Conservation (phyloP, 805 yeast species). For the Saccharomyces kudriavzevii region DNA sequence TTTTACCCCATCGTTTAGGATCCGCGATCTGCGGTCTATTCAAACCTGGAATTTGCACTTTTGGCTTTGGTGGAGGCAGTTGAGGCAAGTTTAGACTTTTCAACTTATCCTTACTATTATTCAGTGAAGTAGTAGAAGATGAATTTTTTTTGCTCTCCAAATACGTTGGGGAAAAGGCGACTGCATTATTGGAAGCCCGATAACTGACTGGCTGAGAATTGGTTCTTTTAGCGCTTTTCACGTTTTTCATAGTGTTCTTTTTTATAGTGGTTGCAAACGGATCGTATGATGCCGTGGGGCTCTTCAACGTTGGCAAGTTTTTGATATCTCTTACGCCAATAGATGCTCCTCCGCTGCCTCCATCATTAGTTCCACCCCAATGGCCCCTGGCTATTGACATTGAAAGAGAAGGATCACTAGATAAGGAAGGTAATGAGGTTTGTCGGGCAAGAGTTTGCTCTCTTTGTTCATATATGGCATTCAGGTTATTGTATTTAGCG, state of each 20-base stretch:
- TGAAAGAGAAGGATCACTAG: constrained; percentile 13
- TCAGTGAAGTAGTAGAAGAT: constrained; percentile 14
- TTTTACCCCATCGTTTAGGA: constrained; percentile 32
- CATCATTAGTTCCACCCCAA: constrained; percentile 23
- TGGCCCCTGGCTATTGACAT: constrained; percentile 19
- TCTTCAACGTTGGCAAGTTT: constrained; percentile 30
- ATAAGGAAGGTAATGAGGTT: constrained; percentile 22
- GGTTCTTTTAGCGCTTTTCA: constrained; percentile 1
- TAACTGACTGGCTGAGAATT: background rate
- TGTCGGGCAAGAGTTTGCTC: constrained; percentile 19
- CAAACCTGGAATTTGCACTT: constrained; percentile 47
- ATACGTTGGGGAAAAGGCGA: constrained; percentile 26
- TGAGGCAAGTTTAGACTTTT: constrained; percentile 40
- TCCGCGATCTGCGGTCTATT: constrained; percentile 35
- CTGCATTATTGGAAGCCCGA: constrained; percentile 15
- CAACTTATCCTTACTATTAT: constrained; percentile 10
- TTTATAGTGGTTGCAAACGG: constrained; percentile 12
- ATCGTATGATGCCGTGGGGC: constrained; percentile 15
- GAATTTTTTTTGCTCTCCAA: constrained; percentile 20
- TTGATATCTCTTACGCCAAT: constrained; percentile 2
- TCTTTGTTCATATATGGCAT: constrained; percentile 23
- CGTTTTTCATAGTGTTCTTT: background rate
- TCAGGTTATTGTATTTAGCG: constrained; percentile 35
- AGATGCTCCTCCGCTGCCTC: constrained; percentile 5
- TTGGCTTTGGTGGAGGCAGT: constrained; percentile 31